Conservation (phyloP, 371 early-diverging fungal genomes). For the Syncephalastrum racemosum region DNA sequence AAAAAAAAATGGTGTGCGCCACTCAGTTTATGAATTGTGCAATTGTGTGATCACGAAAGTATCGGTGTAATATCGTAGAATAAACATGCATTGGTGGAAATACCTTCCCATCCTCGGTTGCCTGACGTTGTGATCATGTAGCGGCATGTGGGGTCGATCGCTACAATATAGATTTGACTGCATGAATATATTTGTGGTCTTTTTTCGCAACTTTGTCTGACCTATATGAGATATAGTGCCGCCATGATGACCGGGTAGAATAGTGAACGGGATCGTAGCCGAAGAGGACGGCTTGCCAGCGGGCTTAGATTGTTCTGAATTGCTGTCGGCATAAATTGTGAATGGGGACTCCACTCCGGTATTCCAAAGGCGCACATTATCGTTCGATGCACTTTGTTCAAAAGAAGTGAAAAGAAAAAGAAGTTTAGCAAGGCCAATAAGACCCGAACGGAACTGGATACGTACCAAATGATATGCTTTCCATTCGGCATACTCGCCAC, state of each 20-base stretch:
- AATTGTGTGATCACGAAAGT: conserved; percentile 7
- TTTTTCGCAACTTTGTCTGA: conserved; percentile 30
- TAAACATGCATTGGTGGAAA: conserved; percentile 76
- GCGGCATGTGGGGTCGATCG: conserved; percentile 68
- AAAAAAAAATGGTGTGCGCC: no score
- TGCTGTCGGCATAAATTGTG: conserved; percentile 30
- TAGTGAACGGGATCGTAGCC: conserved; percentile 42
- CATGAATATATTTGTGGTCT: no score
- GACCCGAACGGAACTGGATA: neutral
- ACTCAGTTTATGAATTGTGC: conserved; percentile 7
- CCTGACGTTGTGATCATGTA: conserved; percentile 90
- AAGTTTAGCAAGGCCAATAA: neutral
- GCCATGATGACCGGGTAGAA: conserved; percentile 56
- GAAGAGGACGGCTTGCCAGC: conserved; percentile 18
- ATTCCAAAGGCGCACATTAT: conserved; percentile 94
- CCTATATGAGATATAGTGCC: conserved; percentile 79
- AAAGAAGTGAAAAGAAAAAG: conserved; percentile 3
- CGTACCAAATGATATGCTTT: conserved; percentile 81
- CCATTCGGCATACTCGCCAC: conserved; percentile 80
- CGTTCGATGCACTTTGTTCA: conserved; percentile 76
- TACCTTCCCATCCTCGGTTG: conserved; percentile 92
- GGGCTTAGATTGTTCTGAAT: conserved; percentile 12
- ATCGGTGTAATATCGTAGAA: conserved; percentile 72
- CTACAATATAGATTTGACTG: conserved; percentile 23
- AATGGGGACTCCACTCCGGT: conserved; percentile 40